Conservation (phyloP, 306 rosid species). For the Alnus rubra region DNA sequence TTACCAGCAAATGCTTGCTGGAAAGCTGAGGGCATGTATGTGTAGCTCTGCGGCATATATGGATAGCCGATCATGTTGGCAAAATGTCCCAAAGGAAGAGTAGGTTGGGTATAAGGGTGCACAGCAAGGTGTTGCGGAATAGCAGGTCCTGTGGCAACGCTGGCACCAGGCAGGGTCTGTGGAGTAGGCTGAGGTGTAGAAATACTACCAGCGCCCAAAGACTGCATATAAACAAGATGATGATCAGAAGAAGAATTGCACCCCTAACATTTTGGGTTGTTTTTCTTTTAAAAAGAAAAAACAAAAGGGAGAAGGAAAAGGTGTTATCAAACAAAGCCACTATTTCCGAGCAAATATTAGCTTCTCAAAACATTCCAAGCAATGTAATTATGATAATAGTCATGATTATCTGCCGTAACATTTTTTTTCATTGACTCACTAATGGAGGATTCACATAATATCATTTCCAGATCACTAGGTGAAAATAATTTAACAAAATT, state of each 20-base stretch:
- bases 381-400: too few relatives aligned
- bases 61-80: slow-evolving; percentile 96
- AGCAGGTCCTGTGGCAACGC: slow-evolving; percentile 82
- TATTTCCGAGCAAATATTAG: too few relatives aligned
- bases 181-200: slow-evolving; percentile 71
- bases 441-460: too few relatives aligned
- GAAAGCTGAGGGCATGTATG: slow-evolving; percentile 96
- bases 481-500: too few relatives aligned
- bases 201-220: slow-evolving; percentile 66
- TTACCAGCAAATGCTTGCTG: slow-evolving; percentile 94
- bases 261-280: neutral
- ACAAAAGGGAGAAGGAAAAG: too few relatives aligned
- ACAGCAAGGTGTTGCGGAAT: slow-evolving; percentile 92
- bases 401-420: too few relatives aligned
- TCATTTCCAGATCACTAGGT: too few relatives aligned
- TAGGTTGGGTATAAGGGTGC: slow-evolving; percentile 95
- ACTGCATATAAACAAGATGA: slow-evolving; percentile 47
- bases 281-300: too few relatives aligned
- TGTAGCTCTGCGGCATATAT: slow-evolving; percentile 94
- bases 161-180: slow-evolving; percentile 65
- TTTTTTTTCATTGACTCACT: too few relatives aligned
- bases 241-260: slow-evolving; percentile 20
- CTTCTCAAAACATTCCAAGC: too few relatives aligned
- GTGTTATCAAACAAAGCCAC: too few relatives aligned
- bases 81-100: slow-evolving; percentile 87